Evolutionary conservation across 345 rosid species (phyloP).

Genomic region (Hibiscus trionum): DNA sequence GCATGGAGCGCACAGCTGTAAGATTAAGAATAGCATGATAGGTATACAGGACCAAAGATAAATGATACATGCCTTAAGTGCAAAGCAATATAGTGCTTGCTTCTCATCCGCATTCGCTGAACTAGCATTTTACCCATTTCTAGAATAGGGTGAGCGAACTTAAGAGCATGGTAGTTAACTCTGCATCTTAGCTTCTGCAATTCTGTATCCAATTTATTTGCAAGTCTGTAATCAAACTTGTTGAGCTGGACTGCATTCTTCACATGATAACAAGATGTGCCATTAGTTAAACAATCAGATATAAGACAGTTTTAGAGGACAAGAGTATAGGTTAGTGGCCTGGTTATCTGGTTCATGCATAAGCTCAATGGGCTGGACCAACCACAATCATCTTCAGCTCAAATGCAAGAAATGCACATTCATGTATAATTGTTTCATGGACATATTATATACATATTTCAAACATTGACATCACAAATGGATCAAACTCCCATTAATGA

Average conservation of each 20-base stretch:
- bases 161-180: conserved; percentile 84
- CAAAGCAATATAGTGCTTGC: conserved; percentile 79
- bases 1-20: background rate
- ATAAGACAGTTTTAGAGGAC: background rate
- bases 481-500: background rate
- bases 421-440: background rate
- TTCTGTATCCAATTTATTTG: conserved; percentile 75
- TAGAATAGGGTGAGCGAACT: conserved; percentile 71
- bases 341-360: background rate
- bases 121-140: conserved; percentile 71
- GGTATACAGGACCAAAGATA: conserved; percentile 11
- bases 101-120: conserved; percentile 59
- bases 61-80: conserved; percentile 62
- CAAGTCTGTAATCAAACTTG: conserved; percentile 91
- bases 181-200: conserved; percentile 92
- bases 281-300: background rate
- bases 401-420: background rate
- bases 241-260: conserved; percentile 75
- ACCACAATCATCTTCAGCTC: background rate
- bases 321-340: background rate
- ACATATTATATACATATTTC: background rate
- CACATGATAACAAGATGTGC: conserved; percentile 7
- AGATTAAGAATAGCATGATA: background rate
- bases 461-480: background rate
- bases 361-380: background rate